These are phyloP conservation scores for Zasmidium citrigriseum DNA, from an alignment of 2,329 filamentous ascomycete genomes.

Conservation along the genomic window DNA sequence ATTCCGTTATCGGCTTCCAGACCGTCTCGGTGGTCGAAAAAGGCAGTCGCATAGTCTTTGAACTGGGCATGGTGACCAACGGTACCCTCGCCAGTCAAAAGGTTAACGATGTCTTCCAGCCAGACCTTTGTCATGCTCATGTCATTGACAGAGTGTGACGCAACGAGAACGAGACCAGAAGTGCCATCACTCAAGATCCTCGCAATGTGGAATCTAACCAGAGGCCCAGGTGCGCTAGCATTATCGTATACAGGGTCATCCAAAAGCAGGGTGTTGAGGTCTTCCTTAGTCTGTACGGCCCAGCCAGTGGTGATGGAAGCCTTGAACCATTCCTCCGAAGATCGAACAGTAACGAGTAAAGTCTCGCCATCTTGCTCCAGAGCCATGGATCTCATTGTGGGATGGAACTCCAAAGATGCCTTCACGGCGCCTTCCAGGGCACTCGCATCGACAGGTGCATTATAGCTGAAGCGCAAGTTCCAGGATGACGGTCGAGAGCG, in stretches of 20 bases:
- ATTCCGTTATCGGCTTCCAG: slow-evolving; percentile 31
- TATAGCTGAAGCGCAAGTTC: slow-evolving; percentile 35
- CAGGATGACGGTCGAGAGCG: slow-evolving; percentile 31
- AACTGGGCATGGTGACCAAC: slow-evolving; percentile 31
- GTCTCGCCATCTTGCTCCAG: slow-evolving; percentile 29
- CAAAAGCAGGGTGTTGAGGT: slow-evolving; percentile 29
- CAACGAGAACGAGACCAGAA: slow-evolving; percentile 32
- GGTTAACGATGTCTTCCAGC: slow-evolving; percentile 33
- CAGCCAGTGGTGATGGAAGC: slow-evolving; percentile 32
- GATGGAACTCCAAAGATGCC: slow-evolving; percentile 31
- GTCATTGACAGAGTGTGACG: slow-evolving; percentile 34
- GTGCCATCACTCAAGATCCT: slow-evolving; percentile 28
- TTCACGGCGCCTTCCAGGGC: slow-evolving; percentile 30
- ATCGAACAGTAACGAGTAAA: slow-evolving; percentile 30
- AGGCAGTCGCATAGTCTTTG: slow-evolving; percentile 35
- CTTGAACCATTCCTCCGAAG: slow-evolving; percentile 29
- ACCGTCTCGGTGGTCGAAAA: slow-evolving; percentile 31
- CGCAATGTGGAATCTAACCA: slow-evolving; percentile 33
- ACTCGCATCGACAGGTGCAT: slow-evolving; percentile 23
- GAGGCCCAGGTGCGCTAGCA: slow-evolving; percentile 30
- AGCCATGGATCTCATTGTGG: slow-evolving; percentile 32
- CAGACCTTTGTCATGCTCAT: slow-evolving; percentile 38
- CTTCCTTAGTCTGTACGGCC: slow-evolving; percentile 32
- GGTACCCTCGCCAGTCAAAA: slow-evolving; percentile 28
- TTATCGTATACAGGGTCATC: slow-evolving; percentile 32